Conservation (phyloP, 1,284 basidiomycete species). For the Anthracocystis panici-leucophaei region DNA sequence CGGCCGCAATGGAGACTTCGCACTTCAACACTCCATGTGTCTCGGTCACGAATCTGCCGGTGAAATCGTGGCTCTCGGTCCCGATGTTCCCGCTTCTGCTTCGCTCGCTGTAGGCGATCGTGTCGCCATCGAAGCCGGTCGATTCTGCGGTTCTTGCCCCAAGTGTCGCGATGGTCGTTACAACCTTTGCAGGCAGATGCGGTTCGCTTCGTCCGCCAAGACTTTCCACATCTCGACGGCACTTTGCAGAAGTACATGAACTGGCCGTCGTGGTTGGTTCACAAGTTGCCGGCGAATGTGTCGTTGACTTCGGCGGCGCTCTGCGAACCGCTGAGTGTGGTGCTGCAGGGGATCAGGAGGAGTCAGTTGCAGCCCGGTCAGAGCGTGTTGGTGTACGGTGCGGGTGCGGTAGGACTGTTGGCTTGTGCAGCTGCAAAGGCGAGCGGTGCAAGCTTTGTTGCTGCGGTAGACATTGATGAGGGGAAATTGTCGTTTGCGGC, state of each 20-base stretch:
- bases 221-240: slow-evolving; percentile 91
- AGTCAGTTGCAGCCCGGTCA: slow-evolving; percentile 76
- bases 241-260: slow-evolving; percentile 88
- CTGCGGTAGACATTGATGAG: slow-evolving; percentile 55
- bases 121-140: slow-evolving; percentile 92
- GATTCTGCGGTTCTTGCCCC: slow-evolving; percentile 79
- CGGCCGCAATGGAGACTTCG: slow-evolving; percentile 88
- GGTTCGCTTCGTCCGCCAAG: slow-evolving; percentile 89
- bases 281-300: slow-evolving; percentile 83
- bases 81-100: slow-evolving; percentile 72
- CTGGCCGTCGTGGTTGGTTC: slow-evolving; percentile 84
- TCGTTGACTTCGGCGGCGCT: slow-evolving; percentile 84
- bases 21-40: slow-evolving; percentile 80
- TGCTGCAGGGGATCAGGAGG: slow-evolving; percentile 84
- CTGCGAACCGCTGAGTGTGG: slow-evolving; percentile 89
- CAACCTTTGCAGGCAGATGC: slow-evolving; percentile 87
- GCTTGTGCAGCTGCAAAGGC: slow-evolving; percentile 74
- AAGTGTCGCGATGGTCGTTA: slow-evolving; percentile 79
- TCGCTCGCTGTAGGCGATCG: slow-evolving; percentile 81
- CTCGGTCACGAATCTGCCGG: slow-evolving; percentile 93
- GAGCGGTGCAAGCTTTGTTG: slow-evolving; percentile 59
- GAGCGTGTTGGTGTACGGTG: slow-evolving; percentile 86
- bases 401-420: slow-evolving; percentile 90
- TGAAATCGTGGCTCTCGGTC: slow-evolving; percentile 76
- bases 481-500: slow-evolving; percentile 50